Evolutionary conservation across 1,139 yeast species (phyloP), one percentile per base, ranked within the genome.

Genomic region (Saccharomyces hybrid): DNA sequence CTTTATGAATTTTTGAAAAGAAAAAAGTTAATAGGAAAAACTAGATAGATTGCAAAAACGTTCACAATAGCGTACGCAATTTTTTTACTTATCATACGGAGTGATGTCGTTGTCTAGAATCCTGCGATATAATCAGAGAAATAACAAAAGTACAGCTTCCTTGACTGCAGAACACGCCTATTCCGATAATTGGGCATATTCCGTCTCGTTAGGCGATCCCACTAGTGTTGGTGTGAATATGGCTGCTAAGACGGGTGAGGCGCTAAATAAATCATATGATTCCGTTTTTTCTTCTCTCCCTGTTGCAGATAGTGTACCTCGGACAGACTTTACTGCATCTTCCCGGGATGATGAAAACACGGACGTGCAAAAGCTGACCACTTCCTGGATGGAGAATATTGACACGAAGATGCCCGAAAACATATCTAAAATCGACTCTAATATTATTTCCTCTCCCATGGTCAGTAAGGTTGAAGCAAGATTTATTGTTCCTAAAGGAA

Each of bases 391-490:
- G n/a, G 44, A 16, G 44, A 38, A 38, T 5, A 38, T 48, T 31
- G 44, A 38, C 25, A 49, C 27, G 14, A 34, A 14, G 9, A 14
- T 55, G 5, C 58, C 58, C 3, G 25, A 51, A 13, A 55, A 55
- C 27, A 38, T 49, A 3, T 30, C 50, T 3, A 14, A 41, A 2
- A 55, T 53, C 11, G 47, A 49, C 14, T 51, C 54, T 1, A 56
- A 48, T 46, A 49, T 41, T 7, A 44, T 49, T 28, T 26, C 27
- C 16, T 56, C 58, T 8, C 58, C 58, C 2, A n/a, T 26, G 5
- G 56, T 56, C 3, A 26, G 25, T 13, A 23, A 27, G 6, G 56
- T 56, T n/a, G 54, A 53, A n/a, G 14, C 52, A 2, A 32, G 58
- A 20, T 56, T 56, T 28, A 46, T 42, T 11, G 44, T 38, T 9